Percentiles rank a stretch among this genome's conserved stretches.
phyloP scores from a whole-genome alignment of 805 yeast species.

The Yamadazyma akitaensis region DNA sequence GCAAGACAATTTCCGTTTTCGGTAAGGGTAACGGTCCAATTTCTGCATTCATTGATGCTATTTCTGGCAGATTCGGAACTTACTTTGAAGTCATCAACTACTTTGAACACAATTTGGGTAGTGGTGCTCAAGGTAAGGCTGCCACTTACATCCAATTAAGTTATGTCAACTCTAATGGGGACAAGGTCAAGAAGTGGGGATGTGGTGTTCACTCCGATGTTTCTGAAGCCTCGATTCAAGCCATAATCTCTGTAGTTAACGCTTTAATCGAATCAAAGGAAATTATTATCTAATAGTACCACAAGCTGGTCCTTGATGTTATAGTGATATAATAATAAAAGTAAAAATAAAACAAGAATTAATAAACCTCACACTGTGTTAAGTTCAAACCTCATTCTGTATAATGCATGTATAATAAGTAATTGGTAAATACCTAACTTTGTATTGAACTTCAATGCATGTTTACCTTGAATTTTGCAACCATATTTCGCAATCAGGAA shows the following conservation, averaged over 20 bases:
- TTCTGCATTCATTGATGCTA: constrained; percentile 66
- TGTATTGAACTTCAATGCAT: too few relatives aligned
- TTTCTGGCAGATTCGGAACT: constrained; percentile 49
- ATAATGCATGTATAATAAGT: too few relatives aligned
- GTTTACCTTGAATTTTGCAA: not conserved
- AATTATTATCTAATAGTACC: constrained; percentile 20
- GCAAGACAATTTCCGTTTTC: constrained; percentile 25
- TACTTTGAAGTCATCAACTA: constrained; percentile 63
- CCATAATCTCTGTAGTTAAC: constrained; percentile 59
- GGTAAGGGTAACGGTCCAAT: constrained; percentile 81
- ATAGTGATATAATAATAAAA: not conserved
- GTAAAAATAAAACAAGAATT: too few relatives aligned
- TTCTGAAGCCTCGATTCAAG: constrained; percentile 50
- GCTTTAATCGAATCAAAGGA: constrained; percentile 32
- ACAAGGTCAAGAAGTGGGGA: constrained; percentile 38
- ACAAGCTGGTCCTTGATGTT: not conserved
- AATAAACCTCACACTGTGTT: too few relatives aligned
- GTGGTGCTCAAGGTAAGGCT: constrained; percentile 69
- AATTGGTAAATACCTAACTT: too few relatives aligned
- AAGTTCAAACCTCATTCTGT: too few relatives aligned
- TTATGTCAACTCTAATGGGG: constrained; percentile 33
- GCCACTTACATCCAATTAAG: constrained; percentile 68
- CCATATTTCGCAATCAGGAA: not conserved
- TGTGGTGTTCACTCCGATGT: constrained; percentile 44
- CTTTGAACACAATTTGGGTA: constrained; percentile 70